Conservation (phyloP, 805 yeast species). For the Kuraishia hungarica region DNA sequence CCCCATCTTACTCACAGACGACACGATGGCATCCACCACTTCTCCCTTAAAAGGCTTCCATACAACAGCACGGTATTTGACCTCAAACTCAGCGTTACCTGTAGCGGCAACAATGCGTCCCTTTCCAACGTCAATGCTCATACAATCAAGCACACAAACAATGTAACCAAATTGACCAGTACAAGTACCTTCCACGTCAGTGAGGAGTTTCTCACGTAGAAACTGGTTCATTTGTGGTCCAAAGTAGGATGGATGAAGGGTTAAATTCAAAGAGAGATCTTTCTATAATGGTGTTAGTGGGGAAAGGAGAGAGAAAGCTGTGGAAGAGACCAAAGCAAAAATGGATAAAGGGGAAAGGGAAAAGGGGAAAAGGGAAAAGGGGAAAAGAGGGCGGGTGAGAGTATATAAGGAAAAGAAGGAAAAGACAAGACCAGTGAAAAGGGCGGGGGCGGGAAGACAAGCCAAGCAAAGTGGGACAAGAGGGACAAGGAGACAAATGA, state of each 20-base stretch:
- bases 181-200: constrained; percentile 97
- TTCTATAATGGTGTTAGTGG: constrained; percentile 27
- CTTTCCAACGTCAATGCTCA: constrained; percentile 90
- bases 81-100: constrained; percentile 95
- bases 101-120: constrained; percentile 86
- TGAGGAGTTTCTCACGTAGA: constrained; percentile 78
- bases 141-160: constrained; percentile 90
- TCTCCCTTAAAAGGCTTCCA: constrained; percentile 99
- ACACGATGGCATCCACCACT: constrained; percentile 94
- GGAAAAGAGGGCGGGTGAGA: too few species aligned
- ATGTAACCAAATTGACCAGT: constrained; percentile 98
- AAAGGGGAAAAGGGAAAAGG: too few species aligned
- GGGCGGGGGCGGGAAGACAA: too few species aligned
- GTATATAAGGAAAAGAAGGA: too few species aligned
- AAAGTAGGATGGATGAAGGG: constrained; percentile 94
- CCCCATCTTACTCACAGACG: constrained; percentile 90
- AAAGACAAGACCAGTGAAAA: too few species aligned
- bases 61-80: constrained; percentile 91
- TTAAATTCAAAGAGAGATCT: constrained; percentile 84
- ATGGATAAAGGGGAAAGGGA: too few species aligned
- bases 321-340: too few species aligned
- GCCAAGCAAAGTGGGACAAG: too few species aligned
- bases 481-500: too few species aligned
- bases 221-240: constrained; percentile 98
- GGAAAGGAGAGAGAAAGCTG: too few species aligned